These are phyloP conservation scores for Penicillium palitans DNA, from an alignment of 2,329 filamentous ascomycete genomes.

Conservation along the genomic window DNA sequence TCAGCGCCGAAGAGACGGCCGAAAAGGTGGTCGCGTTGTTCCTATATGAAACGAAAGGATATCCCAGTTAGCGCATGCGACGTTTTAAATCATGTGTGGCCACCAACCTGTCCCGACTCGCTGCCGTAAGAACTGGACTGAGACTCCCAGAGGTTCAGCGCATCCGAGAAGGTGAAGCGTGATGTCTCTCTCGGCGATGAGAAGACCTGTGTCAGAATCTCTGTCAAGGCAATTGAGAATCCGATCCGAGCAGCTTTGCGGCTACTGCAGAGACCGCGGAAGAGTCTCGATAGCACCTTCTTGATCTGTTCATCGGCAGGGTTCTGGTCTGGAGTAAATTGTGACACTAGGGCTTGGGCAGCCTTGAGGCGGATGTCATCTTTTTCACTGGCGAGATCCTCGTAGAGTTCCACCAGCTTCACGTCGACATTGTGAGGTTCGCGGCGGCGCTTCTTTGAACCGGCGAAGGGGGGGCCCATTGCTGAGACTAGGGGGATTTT, in stretches of 20 bases:
- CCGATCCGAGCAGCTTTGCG: constrained; percentile 85
- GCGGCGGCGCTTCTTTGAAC: constrained; percentile 45
- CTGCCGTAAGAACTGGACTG: constrained; percentile 55
- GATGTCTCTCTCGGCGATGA: constrained; percentile 36
- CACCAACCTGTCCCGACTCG: constrained; percentile 54
- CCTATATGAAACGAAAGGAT: constrained; percentile 58
- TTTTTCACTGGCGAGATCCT: constrained; percentile 50
- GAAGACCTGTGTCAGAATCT: constrained; percentile 72
- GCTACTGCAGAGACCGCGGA: constrained; percentile 85
- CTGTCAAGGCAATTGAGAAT: constrained; percentile 84
- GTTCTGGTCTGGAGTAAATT: constrained; percentile 45
- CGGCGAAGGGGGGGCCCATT: constrained; percentile 30
- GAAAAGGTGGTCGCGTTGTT: constrained; percentile 81
- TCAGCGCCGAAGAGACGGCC: constrained; percentile 86
- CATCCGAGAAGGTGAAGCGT: constrained; percentile 41
- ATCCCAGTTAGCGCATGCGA: constrained; percentile 48
- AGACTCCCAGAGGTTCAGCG: constrained; percentile 54
- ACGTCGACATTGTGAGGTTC: constrained; percentile 46
- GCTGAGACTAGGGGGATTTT: background rate
- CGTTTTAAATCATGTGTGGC: background rate
- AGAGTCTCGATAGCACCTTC: constrained; percentile 61
- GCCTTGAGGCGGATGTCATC: constrained; percentile 50
- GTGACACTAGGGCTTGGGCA: constrained; percentile 45
- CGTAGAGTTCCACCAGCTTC: constrained; percentile 51
- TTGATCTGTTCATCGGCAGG: constrained; percentile 44